Base-by-base conservation (phyloP, 257 asterid genomes). In the Solanum dulcamara region DNA sequence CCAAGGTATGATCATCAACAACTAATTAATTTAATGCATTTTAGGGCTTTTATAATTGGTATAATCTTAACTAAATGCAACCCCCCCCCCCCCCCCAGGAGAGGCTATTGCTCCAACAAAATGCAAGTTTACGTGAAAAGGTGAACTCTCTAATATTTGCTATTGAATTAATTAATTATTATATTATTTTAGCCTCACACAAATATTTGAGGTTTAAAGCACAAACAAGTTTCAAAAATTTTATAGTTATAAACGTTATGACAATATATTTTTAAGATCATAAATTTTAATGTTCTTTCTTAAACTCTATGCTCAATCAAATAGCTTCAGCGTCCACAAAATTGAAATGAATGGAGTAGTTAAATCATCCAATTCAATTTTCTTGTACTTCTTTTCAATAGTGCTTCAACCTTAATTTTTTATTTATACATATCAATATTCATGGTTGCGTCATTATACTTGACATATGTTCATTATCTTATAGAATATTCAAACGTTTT, bases 81-180 rank as follows among this genome's bases (percentile, higher is more conserved):
- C 32, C 4, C n/a, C 74, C 50, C 50, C 17, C 17, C 7, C 30
- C 13, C 30, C 10, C 42, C 62, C 87, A 88, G 90, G 86, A 83
- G 86, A 53, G 32, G 12, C 85, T 83, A 64, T 80, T 90, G 87
- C 83, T 87, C 4, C 80, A 88, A 67, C 89, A 86, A 87, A 85
- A 90, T 68, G 85, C 86, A 38, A 86, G 62, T 68, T 66, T 90
- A 51, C 37, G n/a, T 35, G 66, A 80, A 83, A 85, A 88, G 92
- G 92, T 87, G 70, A 62, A 50, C 30, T 38, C 42, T 84, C 28
- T 71, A 2, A 70, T 20, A 40, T 26, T 60, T 46, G 24, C 53
- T 32, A 26, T 70, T 35, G 11, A n/a, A 59, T 7, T 22, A 15
- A 22, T 2, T 35, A 20, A 66, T 18, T 9, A 13, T 22, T 10